Percentiles rank a stretch among this genome's conserved stretches.
Evolutionary conservation across 441 rosid genomes (phyloP).

Genomic region (Pelargonium fulgidum): DNA sequence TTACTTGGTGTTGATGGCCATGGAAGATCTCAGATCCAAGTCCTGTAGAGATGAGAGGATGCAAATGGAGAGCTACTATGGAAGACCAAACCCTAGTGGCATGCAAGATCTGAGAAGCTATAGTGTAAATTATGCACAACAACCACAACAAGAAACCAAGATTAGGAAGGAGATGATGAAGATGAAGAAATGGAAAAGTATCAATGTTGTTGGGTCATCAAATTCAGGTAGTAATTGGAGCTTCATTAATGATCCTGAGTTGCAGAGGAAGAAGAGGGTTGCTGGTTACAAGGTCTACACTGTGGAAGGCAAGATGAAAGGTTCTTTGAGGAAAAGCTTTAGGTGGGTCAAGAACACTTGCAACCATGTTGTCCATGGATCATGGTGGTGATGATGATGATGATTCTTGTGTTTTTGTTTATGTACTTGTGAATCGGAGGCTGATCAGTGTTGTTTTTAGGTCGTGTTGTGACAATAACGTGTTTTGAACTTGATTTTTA

Average conservation of each 20-base stretch:
- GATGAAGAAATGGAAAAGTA: conserved; percentile 1
- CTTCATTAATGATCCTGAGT: background rate
- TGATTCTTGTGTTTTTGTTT: too few species aligned
- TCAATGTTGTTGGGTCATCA: background rate
- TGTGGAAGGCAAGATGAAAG: background rate
- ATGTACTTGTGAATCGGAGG: too few species aligned
- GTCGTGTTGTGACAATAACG: too few species aligned
- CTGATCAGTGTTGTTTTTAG: too few species aligned
- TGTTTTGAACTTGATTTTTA: too few species aligned
- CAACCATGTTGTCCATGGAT: background rate
- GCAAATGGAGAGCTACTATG: conserved; percentile 23
- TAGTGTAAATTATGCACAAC: background rate
- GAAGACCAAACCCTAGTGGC: background rate
- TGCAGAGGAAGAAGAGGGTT: conserved; percentile 7
- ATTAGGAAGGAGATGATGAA: background rate
- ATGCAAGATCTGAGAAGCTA: background rate
- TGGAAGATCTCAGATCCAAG: conserved; percentile 67
- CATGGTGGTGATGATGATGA: background rate
- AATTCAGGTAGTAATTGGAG: background rate
- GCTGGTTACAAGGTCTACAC: conserved; percentile 6
- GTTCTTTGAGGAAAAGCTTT: background rate
- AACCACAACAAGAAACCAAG: background rate
- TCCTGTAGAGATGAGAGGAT: conserved; percentile 59
- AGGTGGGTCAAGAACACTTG: background rate
- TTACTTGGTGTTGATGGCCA: conserved; percentile 4